Evolutionary conservation across 441 rosid species (phyloP).

Genomic region (Bocquillonia castaneifolia): DNA sequence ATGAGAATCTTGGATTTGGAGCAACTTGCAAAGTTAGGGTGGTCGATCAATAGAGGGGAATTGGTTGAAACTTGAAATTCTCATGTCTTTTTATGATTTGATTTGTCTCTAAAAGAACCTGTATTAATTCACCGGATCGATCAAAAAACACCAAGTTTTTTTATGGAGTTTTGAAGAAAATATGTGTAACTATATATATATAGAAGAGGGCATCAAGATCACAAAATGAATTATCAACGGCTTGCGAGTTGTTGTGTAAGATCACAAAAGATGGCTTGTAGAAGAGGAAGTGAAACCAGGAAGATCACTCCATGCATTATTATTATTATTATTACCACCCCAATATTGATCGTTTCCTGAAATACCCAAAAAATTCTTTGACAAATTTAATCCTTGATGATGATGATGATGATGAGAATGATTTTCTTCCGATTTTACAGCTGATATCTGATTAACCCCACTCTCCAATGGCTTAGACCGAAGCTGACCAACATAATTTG

Average conservation of each 20-base stretch:
- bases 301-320: slow-evolving; percentile 70
- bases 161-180: not conserved
- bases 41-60: not conserved
- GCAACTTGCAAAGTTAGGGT: not conserved
- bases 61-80: not conserved
- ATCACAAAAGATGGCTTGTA: slow-evolving; percentile 45
- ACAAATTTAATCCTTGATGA: slow-evolving; percentile 37
- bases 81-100: not conserved
- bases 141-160: not conserved
- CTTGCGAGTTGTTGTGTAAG: not conserved
- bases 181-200: not conserved
- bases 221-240: not conserved
- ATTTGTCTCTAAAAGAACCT: not conserved
- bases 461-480: slow-evolving; percentile 39
- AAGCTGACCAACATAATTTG: slow-evolving; percentile 26
- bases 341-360: slow-evolving; percentile 49
- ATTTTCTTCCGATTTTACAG: slow-evolving; percentile 64
- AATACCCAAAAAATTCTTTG: slow-evolving; percentile 52
- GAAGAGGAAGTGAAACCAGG: slow-evolving; percentile 64
- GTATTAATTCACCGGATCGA: not conserved
- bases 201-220: not conserved
- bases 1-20: not conserved
- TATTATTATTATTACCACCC: slow-evolving; percentile 25
- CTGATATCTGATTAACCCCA: slow-evolving; percentile 34
- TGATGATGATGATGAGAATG: slow-evolving; percentile 17